Conservation (phyloP, 2,329 filamentous ascomycete species). For the Penicillium oxalicum region DNA sequence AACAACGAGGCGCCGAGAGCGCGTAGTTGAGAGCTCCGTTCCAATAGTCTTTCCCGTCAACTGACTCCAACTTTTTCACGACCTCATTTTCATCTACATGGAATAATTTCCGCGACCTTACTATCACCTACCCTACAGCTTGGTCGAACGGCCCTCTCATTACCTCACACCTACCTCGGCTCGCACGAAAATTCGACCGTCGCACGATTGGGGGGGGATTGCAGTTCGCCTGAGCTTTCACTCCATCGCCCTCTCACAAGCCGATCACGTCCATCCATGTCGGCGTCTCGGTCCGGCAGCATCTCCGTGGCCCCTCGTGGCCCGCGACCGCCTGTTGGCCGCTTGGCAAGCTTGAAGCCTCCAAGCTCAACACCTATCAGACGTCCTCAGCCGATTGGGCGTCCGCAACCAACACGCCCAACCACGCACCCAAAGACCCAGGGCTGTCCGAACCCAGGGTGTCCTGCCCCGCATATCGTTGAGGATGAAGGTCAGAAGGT, state of each 20-base stretch:
- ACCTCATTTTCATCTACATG: too few species aligned
- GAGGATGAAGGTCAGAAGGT: slow-evolving; percentile 48
- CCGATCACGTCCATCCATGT: slow-evolving; percentile 20
- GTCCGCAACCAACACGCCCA: slow-evolving; percentile 26
- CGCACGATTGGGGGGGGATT: neutral
- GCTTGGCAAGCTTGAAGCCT: slow-evolving; percentile 38
- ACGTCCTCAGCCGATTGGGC: slow-evolving; percentile 31
- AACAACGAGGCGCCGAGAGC: neutral
- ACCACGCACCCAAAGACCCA: slow-evolving; percentile 36
- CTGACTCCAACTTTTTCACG: too few species aligned
- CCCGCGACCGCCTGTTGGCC: slow-evolving; percentile 29
- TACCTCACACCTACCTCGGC: too few species aligned
- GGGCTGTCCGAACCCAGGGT: slow-evolving; percentile 42
- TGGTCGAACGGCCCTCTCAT: too few species aligned
- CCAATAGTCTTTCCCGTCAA: too few species aligned
- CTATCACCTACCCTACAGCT: too few species aligned
- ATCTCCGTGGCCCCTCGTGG: slow-evolving; percentile 25
- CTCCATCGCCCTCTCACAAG: neutral
- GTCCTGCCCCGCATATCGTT: slow-evolving; percentile 42
- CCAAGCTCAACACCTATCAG: slow-evolving; percentile 34
- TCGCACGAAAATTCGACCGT: too few species aligned
- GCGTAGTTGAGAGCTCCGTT: neutral
- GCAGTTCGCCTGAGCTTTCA: neutral
- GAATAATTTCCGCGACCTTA: too few species aligned
- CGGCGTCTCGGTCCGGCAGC: slow-evolving; percentile 28